phyloP scores from a whole-genome alignment of 2,329 filamentous ascomycete genomes.

The Diplodia intermedia region DNA sequence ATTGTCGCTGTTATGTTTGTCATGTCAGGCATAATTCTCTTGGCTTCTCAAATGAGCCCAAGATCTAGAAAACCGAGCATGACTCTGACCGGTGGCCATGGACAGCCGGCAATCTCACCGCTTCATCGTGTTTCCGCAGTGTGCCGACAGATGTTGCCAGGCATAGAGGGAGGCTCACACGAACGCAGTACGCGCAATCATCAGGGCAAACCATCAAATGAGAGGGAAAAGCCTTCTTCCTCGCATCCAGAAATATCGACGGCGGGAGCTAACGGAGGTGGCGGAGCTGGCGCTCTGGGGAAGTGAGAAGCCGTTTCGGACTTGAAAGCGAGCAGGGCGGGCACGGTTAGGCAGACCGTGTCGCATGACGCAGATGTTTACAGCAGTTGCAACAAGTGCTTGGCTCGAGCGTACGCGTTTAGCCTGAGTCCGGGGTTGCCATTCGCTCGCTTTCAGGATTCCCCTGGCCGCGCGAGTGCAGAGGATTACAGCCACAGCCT shows the following conservation, averaged over 20 bases:
- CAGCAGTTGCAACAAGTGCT: not conserved
- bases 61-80: not conserved
- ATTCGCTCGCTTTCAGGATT: constrained; percentile 21
- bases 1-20: not conserved
- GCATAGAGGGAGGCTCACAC: not conserved
- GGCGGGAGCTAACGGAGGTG: not conserved
- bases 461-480: constrained; percentile 1
- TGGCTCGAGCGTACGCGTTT: constrained; percentile 27
- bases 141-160: not conserved
- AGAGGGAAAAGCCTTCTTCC: not conserved
- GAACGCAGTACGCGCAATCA: not conserved
- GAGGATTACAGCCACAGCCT: constrained; percentile 21
- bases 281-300: constrained; percentile 1
- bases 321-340: constrained; percentile 8
- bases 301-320: not conserved
- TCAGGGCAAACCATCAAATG: not conserved
- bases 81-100: constrained; percentile 12
- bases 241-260: not conserved
- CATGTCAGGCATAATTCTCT: not conserved
- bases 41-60: constrained; percentile 2
- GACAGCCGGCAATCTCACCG: not conserved
- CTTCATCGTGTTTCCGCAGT: not conserved
- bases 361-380: constrained; percentile 14
- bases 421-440: not conserved
- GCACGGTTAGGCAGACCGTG: constrained; percentile 1